Evolutionary conservation across 768 basidiomycete genomes (phyloP).

Genomic region (Hericium erinaceus): DNA sequence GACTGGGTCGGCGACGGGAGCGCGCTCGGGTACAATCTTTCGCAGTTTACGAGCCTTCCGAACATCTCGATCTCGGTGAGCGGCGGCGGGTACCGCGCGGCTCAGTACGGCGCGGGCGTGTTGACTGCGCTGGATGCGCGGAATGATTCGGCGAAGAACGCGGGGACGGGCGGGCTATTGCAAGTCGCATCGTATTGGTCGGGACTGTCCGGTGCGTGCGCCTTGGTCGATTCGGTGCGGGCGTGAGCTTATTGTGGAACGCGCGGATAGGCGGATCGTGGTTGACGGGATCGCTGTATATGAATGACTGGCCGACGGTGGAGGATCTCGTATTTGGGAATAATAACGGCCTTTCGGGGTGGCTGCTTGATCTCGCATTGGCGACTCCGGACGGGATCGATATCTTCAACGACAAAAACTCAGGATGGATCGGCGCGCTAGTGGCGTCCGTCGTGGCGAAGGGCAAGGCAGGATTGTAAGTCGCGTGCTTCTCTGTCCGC

Average conservation of each 20-base stretch:
- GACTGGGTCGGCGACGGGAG: slow-evolving; percentile 52
- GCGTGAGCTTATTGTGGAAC: background rate
- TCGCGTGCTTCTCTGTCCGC: slow-evolving; percentile 4
- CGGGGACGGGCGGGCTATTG: slow-evolving; percentile 57
- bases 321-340: slow-evolving; percentile 54
- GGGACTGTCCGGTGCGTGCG: slow-evolving; percentile 48
- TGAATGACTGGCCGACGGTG: slow-evolving; percentile 55
- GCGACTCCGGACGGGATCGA: slow-evolving; percentile 43
- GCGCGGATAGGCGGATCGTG: slow-evolving; percentile 48
- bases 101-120: slow-evolving; percentile 54
- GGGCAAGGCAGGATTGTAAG: slow-evolving; percentile 44
- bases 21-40: slow-evolving; percentile 42
- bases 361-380: slow-evolving; percentile 50
- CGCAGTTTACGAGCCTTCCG: slow-evolving; percentile 34
- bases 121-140: slow-evolving; percentile 51
- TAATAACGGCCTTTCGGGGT: slow-evolving; percentile 34
- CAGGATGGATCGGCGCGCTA: slow-evolving; percentile 44
- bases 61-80: slow-evolving; percentile 57
- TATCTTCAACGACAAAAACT: slow-evolving; percentile 36
- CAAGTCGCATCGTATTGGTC: slow-evolving; percentile 65
- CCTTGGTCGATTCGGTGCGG: background rate
- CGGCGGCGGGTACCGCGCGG: slow-evolving; percentile 64
- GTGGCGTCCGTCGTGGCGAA: slow-evolving; percentile 49
- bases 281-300: slow-evolving; percentile 51
- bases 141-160: slow-evolving; percentile 44